Evolutionary conservation across 176 grass and related monocot species (phyloP).

Genomic region (Phyllostachys edulis): DNA sequence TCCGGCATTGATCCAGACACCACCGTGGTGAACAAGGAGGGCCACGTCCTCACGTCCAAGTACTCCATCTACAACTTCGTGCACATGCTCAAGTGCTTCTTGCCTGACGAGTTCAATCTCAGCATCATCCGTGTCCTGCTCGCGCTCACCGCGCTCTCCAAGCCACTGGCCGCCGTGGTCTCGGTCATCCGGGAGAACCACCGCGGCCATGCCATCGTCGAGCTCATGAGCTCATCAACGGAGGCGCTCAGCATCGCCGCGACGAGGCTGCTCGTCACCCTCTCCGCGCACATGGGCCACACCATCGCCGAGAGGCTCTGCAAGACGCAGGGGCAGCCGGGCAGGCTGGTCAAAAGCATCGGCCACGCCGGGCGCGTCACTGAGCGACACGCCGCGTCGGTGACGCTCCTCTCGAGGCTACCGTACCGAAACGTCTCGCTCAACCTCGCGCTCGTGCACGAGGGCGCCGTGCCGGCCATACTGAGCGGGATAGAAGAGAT

Average conservation of each 20-base stretch:
- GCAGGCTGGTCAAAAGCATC: slow-evolving; percentile 54
- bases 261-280: slow-evolving; percentile 58
- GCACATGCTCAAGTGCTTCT: slow-evolving; percentile 73
- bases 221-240: slow-evolving; percentile 48
- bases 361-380: slow-evolving; percentile 42
- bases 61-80: slow-evolving; percentile 83
- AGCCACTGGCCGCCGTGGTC: slow-evolving; percentile 52
- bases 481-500: slow-evolving; percentile 55
- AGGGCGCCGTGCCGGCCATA: slow-evolving; percentile 44
- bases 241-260: slow-evolving; percentile 54
- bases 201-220: slow-evolving; percentile 50
- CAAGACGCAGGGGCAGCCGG: slow-evolving; percentile 69
- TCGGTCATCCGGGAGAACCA: slow-evolving; percentile 63
- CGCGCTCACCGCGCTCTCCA: slow-evolving; percentile 37
- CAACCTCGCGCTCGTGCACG: slow-evolving; percentile 63
- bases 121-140: slow-evolving; percentile 68
- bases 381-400: slow-evolving; percentile 53
- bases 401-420: slow-evolving; percentile 62
- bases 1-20: slow-evolving; percentile 57
- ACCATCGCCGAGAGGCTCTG: slow-evolving; percentile 70
- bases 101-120: slow-evolving; percentile 62
- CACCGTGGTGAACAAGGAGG: slow-evolving; percentile 80
- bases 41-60: slow-evolving; percentile 81
- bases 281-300: slow-evolving; percentile 69
- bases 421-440: slow-evolving; percentile 71